A percentile compares a stretch with the other conserved stretches of the same genome.
Evolutionary conservation across 257 asterid species (phyloP).

Genomic region (Ligustrum vulgare): DNA sequence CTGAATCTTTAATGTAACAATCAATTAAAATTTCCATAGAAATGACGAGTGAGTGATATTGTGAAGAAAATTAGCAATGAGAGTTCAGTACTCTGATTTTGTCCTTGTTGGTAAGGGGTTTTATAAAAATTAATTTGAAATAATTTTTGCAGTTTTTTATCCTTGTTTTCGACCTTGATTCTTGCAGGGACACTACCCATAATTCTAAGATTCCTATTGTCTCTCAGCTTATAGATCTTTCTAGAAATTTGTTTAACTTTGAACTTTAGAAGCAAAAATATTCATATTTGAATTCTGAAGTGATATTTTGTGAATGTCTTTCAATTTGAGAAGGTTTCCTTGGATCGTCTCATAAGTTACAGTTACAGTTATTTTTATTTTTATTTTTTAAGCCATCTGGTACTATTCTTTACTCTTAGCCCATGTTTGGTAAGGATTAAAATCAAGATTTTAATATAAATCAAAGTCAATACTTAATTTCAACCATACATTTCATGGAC

Average conservation of each 20-base stretch:
- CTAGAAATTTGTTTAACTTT: not conserved
- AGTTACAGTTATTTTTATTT: not conserved
- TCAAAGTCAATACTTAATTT: no score
- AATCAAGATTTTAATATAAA: no score
- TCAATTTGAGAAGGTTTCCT: not conserved
- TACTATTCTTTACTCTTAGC: not conserved
- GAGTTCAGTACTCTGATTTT: not conserved
- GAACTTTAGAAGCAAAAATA: not conserved
- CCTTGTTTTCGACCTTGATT: not conserved
- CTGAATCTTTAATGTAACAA: not conserved
- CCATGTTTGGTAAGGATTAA: no score
- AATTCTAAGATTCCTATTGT: not conserved
- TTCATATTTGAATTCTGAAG: not conserved
- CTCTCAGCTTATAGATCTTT: not conserved
- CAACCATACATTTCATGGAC: no score
- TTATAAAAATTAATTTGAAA: not conserved
- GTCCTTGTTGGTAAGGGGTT: not conserved
- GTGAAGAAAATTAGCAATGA: not conserved
- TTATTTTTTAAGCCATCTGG: not conserved
- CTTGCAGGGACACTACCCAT: not conserved
- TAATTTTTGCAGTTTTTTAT: not conserved
- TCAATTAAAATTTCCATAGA: not conserved
- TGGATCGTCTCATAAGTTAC: not conserved
- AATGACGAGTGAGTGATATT: not conserved
- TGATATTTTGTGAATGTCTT: not conserved